phyloP scores from a whole-genome alignment of 257 asterid genomes.

The Jaltomata sinuosa region DNA sequence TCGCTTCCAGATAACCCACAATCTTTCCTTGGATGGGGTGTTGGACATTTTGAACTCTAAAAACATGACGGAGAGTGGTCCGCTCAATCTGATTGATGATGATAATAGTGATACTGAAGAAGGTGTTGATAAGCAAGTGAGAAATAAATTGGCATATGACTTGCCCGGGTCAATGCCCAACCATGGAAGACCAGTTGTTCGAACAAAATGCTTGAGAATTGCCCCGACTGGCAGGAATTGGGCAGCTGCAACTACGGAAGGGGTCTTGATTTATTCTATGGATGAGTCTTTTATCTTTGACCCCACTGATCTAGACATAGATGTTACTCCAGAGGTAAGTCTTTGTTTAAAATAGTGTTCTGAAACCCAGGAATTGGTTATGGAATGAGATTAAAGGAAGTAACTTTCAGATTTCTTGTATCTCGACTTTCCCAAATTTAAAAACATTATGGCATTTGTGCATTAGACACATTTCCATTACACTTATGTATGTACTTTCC shows the following conservation, averaged over 20 bases:
- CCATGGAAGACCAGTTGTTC: slow-evolving; percentile 70
- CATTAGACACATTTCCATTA: neutral
- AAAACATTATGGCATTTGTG: neutral
- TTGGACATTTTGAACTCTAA: slow-evolving; percentile 90
- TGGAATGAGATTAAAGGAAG: neutral
- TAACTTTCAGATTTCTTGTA: neutral
- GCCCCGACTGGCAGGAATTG: slow-evolving; percentile 98
- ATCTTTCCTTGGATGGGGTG: slow-evolving; percentile 86
- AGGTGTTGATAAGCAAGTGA: slow-evolving; percentile 76
- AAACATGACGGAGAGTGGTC: slow-evolving; percentile 94
- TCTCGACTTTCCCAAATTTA: neutral
- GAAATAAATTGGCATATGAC: slow-evolving; percentile 52
- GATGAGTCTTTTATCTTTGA: slow-evolving; percentile 91
- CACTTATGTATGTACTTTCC: neutral
- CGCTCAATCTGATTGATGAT: slow-evolving; percentile 83
- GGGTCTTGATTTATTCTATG: slow-evolving; percentile 81
- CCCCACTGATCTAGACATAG: slow-evolving; percentile 97
- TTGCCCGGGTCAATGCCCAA: slow-evolving; percentile 94
- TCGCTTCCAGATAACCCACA: slow-evolving; percentile 77
- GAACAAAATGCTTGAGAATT: slow-evolving; percentile 82
- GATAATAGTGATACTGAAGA: slow-evolving; percentile 77
- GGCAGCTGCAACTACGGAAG: slow-evolving; percentile 99
- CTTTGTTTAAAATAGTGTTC: neutral
- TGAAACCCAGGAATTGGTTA: neutral
- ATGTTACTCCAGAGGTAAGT: slow-evolving; percentile 93